Evolutionary conservation across 148 eudicot species (phyloP), one percentile per base, ranked within the genome.

Genomic region (Persicaria maculosa): DNA sequence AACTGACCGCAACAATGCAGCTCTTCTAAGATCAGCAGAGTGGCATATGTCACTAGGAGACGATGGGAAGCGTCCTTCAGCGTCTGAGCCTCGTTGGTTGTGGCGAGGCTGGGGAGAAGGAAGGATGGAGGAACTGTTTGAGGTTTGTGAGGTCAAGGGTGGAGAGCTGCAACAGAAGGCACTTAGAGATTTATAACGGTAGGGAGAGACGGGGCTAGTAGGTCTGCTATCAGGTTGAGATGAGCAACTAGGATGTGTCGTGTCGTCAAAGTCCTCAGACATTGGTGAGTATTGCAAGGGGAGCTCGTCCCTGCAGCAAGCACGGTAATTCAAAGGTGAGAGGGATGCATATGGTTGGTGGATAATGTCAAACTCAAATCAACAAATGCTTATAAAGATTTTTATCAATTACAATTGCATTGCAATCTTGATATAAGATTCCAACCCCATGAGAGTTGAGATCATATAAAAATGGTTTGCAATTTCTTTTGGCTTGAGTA

Each of bases 31-130:
- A 79, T 95, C 97, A 17, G 96, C 93, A 0, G 97, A 89, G 86
- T 95, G 99, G 86, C 99, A 95, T 75, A 95, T 90, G 74, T 92
- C 99, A 73, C 97, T 95, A 0, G 97, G 99, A 0, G 97, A 92
- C 11, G 99, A 92, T n/a, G 97, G 99, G 57, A 95, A 92, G 44
- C 96, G 85, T 17, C 96, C 96, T 75, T 95, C 93, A 4, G 88
- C 81, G 68, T 94, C 98, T 6, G 97, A 87, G 53, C 92, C 91
- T 75, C 93, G 84, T 73, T 90, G 96, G 47, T 71, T 71, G 73
- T 46, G 54, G 14, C 93, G 97, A 75, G 92, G 76, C 75, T 84
- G 91, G 58, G 90, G 47, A 61, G 76, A 47, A 46, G 81, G 45
- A 50, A 80, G 79, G 57, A 74, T 61, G 53, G 76, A 74, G 75